Evolutionary conservation across 768 basidiomycete genomes (phyloP).

Genomic region (Ramaria sp.): DNA sequence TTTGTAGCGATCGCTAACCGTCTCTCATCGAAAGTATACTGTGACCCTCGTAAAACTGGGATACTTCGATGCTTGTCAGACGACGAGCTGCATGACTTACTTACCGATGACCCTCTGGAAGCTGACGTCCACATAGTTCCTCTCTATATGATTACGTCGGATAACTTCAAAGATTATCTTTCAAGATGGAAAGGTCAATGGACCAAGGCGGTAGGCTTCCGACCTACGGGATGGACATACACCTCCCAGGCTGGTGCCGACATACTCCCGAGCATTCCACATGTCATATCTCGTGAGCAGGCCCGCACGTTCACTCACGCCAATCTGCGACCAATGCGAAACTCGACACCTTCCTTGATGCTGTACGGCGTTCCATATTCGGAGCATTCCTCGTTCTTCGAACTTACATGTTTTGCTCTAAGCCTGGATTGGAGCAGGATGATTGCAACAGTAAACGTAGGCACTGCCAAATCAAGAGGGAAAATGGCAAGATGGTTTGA

Average conservation of each 20-base stretch:
- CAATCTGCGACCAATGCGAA: conserved; percentile 56
- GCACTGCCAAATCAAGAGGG: conserved; percentile 54
- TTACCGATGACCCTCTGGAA: conserved; percentile 65
- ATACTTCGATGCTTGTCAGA: conserved; percentile 82
- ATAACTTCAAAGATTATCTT: conserved; percentile 68
- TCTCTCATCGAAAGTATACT: conserved; percentile 75
- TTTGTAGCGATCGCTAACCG: conserved; percentile 71
- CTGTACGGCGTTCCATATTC: conserved; percentile 86
- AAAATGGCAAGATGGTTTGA: conserved; percentile 89
- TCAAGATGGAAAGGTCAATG: conserved; percentile 65
- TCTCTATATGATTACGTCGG: conserved; percentile 57
- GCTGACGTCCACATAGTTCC: conserved; percentile 84
- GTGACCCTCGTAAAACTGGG: conserved; percentile 73
- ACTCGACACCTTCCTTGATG: conserved; percentile 58
- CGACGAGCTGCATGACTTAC: conserved; percentile 63
- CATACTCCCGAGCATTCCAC: conserved; percentile 49
- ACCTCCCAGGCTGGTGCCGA: conserved; percentile 55
- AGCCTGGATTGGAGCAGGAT: conserved; percentile 78
- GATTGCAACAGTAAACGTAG: conserved; percentile 93
- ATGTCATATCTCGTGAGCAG: conserved; percentile 59
- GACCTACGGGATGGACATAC: conserved; percentile 96
- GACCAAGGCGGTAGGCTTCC: conserved; percentile 64
- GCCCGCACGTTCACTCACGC: conserved; percentile 57
- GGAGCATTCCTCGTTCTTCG: conserved; percentile 93
- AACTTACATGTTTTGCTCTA: conserved; percentile 90